These are phyloP conservation scores for Posidonia oceanica DNA, from an alignment of 116 monocot genomes.

Conservation along the genomic window DNA sequence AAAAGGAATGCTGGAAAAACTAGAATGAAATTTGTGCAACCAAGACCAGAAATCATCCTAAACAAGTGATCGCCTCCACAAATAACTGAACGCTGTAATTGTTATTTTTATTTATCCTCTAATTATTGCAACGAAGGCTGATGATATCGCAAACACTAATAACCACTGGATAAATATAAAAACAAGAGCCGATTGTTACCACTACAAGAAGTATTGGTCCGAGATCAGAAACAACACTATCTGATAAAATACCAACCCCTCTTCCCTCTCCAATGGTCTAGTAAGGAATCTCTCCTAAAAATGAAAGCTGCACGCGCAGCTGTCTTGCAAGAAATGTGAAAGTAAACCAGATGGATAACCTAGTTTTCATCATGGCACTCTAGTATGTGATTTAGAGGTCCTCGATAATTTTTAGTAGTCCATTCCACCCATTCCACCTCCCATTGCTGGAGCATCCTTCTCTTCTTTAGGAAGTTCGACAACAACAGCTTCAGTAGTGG, in stretches of 20 bases:
- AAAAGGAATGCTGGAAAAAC: too few relatives aligned
- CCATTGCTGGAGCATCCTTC: conserved; percentile 39
- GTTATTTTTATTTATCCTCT: too few relatives aligned
- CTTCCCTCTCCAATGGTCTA: not conserved
- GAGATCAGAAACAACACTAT: not conserved
- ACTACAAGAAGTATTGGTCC: not conserved
- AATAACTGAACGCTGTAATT: too few relatives aligned
- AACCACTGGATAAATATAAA: too few relatives aligned
- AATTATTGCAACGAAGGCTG: too few relatives aligned
- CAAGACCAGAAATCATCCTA: too few relatives aligned
- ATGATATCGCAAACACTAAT: too few relatives aligned
- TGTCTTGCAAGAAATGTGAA: not conserved
- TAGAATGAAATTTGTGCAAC: too few relatives aligned
- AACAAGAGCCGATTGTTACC: not conserved
- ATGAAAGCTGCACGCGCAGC: not conserved
- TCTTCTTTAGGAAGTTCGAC: conserved; percentile 54
- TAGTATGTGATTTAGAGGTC: not conserved
- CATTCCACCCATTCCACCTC: conserved; percentile 61
- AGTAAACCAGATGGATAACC: too few relatives aligned
- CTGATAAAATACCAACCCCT: not conserved
- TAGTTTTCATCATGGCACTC: not conserved
- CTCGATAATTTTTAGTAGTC: conserved; percentile 24
- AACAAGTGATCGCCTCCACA: too few relatives aligned
- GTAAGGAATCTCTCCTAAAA: not conserved
- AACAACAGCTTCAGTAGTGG: conserved; percentile 58